Evolutionary conservation across 148 eudicot species (phyloP).

Genomic region (Camellia granthamiana): DNA sequence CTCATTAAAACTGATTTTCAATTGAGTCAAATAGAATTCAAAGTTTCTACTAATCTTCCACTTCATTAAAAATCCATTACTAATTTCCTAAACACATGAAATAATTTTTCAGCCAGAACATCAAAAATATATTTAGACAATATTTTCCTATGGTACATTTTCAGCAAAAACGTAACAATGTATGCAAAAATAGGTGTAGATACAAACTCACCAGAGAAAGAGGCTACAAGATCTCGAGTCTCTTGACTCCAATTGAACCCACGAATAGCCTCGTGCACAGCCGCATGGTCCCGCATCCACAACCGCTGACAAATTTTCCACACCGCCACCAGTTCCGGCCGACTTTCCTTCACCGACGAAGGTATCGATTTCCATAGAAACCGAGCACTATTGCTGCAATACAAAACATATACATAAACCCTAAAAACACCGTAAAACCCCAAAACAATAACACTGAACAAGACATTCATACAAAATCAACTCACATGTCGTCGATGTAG

Average conservation of each 20-base stretch:
- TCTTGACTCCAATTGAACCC: slow-evolving; percentile 73
- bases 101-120: background rate
- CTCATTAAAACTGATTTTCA: background rate
- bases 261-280: slow-evolving; percentile 73
- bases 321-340: slow-evolving; percentile 66
- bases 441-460: no score
- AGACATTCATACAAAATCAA: background rate
- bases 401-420: slow-evolving; percentile 6
- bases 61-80: background rate
- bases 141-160: no score
- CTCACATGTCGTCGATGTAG: slow-evolving; percentile 68
- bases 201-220: slow-evolving; percentile 59
- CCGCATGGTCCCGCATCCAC: slow-evolving; percentile 73
- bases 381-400: slow-evolving; percentile 83
- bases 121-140: no score
- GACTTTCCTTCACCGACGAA: slow-evolving; percentile 53
- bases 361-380: slow-evolving; percentile 85
- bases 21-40: background rate
- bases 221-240: slow-evolving; percentile 48
- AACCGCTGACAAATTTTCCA: slow-evolving; percentile 84
- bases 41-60: background rate
- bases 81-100: background rate
- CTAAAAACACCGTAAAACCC: no score
- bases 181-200: background rate
- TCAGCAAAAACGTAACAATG: background rate